Percentiles rank a stretch among this genome's conserved stretches.
Evolutionary conservation across 345 rosid genomes (phyloP).

Genomic region (Firmiana major): DNA sequence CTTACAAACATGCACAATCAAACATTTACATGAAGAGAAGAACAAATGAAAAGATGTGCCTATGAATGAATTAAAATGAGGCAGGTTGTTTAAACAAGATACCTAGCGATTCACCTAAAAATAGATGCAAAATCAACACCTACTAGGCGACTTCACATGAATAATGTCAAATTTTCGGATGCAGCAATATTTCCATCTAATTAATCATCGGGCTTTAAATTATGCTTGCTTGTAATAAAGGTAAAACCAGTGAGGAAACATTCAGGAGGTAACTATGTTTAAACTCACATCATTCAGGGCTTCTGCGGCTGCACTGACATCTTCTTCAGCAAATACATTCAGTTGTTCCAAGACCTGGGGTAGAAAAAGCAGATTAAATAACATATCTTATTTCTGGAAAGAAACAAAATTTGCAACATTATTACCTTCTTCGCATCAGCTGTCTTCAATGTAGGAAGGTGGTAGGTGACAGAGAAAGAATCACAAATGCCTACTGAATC

Average conservation of each 20-base stretch:
- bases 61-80: background rate
- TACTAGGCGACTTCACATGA: background rate
- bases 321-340: constrained; percentile 70
- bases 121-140: background rate
- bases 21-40: background rate
- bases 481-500: constrained; percentile 72
- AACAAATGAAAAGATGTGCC: background rate
- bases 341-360: constrained; percentile 65
- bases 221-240: background rate
- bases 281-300: constrained; percentile 79
- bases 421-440: constrained; percentile 84
- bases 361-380: constrained; percentile 1
- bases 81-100: background rate
- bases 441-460: constrained; percentile 63
- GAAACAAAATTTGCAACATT: background rate
- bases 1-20: background rate
- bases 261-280: background rate
- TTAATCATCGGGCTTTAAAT: background rate
- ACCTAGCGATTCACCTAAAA: background rate
- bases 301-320: constrained; percentile 65
- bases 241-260: background rate
- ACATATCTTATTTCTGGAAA: background rate
- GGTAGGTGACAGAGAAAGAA: constrained; percentile 71
- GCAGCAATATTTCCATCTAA: background rate
- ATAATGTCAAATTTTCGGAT: background rate